Base-by-base conservation (phyloP, 148 eudicot species). In the Pouteria glomerata region DNA sequence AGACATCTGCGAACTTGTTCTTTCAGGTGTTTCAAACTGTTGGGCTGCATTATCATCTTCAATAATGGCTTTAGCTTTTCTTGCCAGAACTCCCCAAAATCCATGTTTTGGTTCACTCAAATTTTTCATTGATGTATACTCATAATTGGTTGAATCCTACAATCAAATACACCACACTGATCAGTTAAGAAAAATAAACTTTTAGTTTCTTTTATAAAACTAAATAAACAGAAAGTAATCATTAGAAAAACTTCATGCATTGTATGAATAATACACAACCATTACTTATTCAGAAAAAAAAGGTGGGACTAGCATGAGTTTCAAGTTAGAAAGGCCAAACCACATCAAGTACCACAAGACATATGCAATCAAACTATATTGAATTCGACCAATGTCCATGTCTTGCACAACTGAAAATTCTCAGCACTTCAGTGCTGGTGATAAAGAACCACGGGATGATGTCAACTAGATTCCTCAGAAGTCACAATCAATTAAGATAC, bases 31-130 rank as follows among this genome's bases (percentile, higher is more conserved):
- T 77, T 74, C 85, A 62, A 24, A 24, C 48, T 62, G 72, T 60
- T 79, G 74, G 63, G 61, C 65, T 27, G 66, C 74, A 72, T 75
- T 68, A 59, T 85, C 89, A 76, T 89, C 96, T 44, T 89, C 91
- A 78, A 90, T 70, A 34, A 87, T 79, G 1, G 85, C 74, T 85
- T 85, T 87, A 23, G 91, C 90, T 81, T 90, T 90, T 66, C 87
- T 75, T 68, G 96, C 88, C 69, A 87, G 73, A 45, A 73, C 81
- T 53, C 88, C 88, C 96, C 91, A 87, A 67, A 90, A 85, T 61
- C 89, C 86, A 80, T 81, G 86, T 50, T 77, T 79, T 10, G 83
- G 77, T 63, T 85, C 88, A 66, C 73, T 79, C 69, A 76, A 52
- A 71, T 53, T 81, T 63, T 82, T 80, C 85, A 81, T 78, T 69